Conservation (phyloP, 2,329 filamentous ascomycete species). For the Colletotrichum orchidophilum region DNA sequence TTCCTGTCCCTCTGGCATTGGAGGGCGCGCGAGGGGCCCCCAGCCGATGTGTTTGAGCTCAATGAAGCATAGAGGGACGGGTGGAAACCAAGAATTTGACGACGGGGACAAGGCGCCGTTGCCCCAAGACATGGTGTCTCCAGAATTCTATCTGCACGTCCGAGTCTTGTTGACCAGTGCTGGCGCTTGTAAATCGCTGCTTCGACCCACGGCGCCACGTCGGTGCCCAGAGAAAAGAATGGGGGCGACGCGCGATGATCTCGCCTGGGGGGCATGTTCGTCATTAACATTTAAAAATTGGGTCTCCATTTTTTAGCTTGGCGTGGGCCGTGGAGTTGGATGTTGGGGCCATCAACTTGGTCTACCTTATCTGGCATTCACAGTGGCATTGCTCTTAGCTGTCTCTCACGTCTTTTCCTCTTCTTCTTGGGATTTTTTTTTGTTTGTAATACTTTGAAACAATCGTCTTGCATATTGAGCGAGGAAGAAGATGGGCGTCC, state of each 20-base stretch:
- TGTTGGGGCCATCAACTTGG: not conserved
- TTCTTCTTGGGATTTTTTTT: not conserved
- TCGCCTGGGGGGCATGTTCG: conserved; percentile 7
- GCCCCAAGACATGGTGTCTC: not conserved
- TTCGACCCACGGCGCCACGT: conserved; percentile 11
- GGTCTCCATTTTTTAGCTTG: not conserved
- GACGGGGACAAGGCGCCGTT: not conserved
- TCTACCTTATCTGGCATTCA: too few species aligned
- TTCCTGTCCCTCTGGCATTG: not conserved
- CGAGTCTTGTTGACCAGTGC: conserved; percentile 7
- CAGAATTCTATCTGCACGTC: conserved; percentile 15
- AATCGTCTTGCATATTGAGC: too few species aligned
- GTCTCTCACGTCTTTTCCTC: not conserved
- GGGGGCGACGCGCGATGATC: conserved; percentile 20
- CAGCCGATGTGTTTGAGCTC: not conserved
- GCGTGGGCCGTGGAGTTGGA: not conserved
- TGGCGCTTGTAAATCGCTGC: not conserved
- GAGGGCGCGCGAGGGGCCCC: not conserved
- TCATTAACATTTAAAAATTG: conserved; percentile 17
- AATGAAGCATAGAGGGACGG: not conserved
- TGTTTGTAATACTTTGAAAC: too few species aligned
- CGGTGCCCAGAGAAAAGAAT: conserved; percentile 28
- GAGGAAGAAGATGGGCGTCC: too few species aligned
- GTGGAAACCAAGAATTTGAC: conserved; percentile 5
- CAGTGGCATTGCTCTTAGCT: too few species aligned